A percentile compares a stretch with the other conserved stretches of the same genome.
Evolutionary conservation across 2,329 filamentous ascomycete genomes (phyloP).

Genomic region (Fusarium ramigenum): DNA sequence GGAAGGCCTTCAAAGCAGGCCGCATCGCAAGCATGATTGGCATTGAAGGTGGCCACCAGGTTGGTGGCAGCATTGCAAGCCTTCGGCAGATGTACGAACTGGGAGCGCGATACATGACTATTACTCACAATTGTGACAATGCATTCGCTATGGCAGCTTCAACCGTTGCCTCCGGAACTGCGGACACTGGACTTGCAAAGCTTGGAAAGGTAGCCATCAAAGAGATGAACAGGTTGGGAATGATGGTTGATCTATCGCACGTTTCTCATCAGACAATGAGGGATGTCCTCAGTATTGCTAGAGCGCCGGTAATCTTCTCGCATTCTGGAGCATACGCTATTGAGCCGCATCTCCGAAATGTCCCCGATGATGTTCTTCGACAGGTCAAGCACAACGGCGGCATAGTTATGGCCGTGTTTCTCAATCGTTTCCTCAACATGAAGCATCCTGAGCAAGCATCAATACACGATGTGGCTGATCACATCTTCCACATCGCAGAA

Average conservation of each 20-base stretch:
- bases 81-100: slow-evolving; percentile 49
- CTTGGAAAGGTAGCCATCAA: slow-evolving; percentile 42
- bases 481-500: slow-evolving; percentile 44
- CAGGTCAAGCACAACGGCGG: slow-evolving; percentile 49
- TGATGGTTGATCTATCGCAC: slow-evolving; percentile 48
- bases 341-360: slow-evolving; percentile 49
- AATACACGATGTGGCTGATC: slow-evolving; percentile 50
- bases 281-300: slow-evolving; percentile 41
- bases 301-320: slow-evolving; percentile 47
- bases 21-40: slow-evolving; percentile 51
- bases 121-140: slow-evolving; percentile 50
- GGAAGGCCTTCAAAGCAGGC: slow-evolving; percentile 44
- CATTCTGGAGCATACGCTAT: slow-evolving; percentile 44
- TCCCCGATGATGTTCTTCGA: slow-evolving; percentile 52
- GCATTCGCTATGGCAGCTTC: slow-evolving; percentile 44
- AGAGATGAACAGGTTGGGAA: slow-evolving; percentile 52
- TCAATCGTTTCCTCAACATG: slow-evolving; percentile 48
- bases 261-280: slow-evolving; percentile 45
- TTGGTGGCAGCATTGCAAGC: slow-evolving; percentile 47
- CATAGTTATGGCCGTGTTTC: slow-evolving; percentile 53
- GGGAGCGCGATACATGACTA: slow-evolving; percentile 51
- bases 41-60: slow-evolving; percentile 50
- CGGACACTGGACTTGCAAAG: slow-evolving; percentile 38
- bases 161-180: slow-evolving; percentile 40
- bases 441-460: slow-evolving; percentile 45